Base-by-base conservation (phyloP, 176 grass and related monocot genomes). In the Carex littledalei region DNA sequence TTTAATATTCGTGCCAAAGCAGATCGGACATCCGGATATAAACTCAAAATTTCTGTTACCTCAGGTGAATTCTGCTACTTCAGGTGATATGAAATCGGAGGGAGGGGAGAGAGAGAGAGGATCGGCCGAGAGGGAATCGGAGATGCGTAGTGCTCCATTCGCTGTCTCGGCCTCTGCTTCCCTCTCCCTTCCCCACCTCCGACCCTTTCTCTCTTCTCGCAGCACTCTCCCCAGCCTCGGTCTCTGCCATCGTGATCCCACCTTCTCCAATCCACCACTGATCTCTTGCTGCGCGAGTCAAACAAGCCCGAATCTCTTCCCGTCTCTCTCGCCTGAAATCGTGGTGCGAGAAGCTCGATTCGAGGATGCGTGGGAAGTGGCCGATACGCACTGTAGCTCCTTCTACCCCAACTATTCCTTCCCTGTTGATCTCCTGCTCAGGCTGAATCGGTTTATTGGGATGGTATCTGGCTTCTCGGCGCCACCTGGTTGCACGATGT, bases 361-460 rank as follows among this genome's bases (percentile, higher is more conserved):
- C 8, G 96, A 95, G 81, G 96, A 99, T 69, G 92, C 90, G 52
- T 99, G 96, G 96, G 89, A 99, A 87, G 96, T 99, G 59, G 93
- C 96, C 3, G 96, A 99, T 87, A 95, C 96, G 16, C 96, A 95
- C 67, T 99, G 96, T 69, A 87, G 96, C 66, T 95, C 93, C 2
- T 99, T 99, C 85, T 99, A 95, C 66, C 96, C 96, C 1, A 90
- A 87, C 15, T 95, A 94, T 84, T 86, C 86, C 20, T 99, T 99
- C 61, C 96, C 96, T 0, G 7, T 95, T 18, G 96, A 99, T 92
- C 89, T 99, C 52, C 68, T 94, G 79, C 88, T 99, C 32, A 84
- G 93, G n/a, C 81, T 99, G 37, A 90, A 95, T 81, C 91, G 91
- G 31, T 95, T 92, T 84, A 79, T 99, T 18, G 91, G 81, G 0